Evolutionary conservation across 306 rosid genomes (phyloP).

Genomic region (Rosa chinensis): DNA sequence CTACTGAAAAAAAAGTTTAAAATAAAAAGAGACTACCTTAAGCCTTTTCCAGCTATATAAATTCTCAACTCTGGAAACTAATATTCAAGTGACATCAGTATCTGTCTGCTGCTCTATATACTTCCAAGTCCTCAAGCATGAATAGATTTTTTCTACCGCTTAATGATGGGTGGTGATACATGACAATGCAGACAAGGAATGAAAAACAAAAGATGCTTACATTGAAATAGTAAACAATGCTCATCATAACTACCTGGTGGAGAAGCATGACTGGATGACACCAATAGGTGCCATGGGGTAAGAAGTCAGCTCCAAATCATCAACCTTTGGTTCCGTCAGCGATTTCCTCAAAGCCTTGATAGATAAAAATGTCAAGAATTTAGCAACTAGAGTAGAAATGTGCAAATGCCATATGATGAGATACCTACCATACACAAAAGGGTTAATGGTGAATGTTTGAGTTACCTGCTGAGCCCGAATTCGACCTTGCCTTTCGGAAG

Average conservation of each 20-base stretch:
- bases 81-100: background rate
- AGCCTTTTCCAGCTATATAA: background rate
- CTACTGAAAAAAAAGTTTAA: background rate
- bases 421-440: background rate
- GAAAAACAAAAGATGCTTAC: background rate
- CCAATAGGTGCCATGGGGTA: slow-evolving; percentile 94
- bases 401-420: no score
- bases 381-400: background rate
- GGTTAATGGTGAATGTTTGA: background rate
- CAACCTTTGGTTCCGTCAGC: slow-evolving; percentile 46
- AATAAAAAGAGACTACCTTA: no score
- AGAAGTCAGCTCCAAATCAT: slow-evolving; percentile 40
- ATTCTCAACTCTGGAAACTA: background rate
- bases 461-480: slow-evolving; percentile 84
- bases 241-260: slow-evolving; percentile 57
- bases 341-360: slow-evolving; percentile 68
- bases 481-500: slow-evolving; percentile 88
- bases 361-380: background rate
- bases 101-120: background rate
- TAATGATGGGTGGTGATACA: background rate
- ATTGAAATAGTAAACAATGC: background rate
- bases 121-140: background rate
- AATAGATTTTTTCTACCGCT: background rate
- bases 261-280: slow-evolving; percentile 68
- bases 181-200: background rate